Base-by-base conservation (phyloP, 208 protist genomes). In the Trypanosoma platydactyli region DNA sequence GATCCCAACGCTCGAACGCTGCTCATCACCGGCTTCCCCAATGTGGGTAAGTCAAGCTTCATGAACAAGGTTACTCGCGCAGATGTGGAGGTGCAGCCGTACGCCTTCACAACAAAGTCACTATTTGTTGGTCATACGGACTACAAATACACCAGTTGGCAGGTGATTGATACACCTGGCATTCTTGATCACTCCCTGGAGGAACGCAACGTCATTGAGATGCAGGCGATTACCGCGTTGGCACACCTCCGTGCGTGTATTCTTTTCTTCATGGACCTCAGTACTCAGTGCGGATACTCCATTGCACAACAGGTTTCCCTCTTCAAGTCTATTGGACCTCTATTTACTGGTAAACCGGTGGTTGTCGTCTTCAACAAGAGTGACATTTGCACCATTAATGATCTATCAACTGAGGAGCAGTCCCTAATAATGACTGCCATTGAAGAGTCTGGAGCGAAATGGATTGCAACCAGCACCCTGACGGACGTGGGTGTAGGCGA, bases 101-200 rank as follows among this genome's bases (percentile, higher is more conserved):
- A 99, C 82, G 98, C 99, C 24, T 99, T 99, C 88, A 99, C 99
- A 9, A 99, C 99, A 11, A 99, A 99, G 84, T 99, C 99, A 41
- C 91, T 99, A 25, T 99, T 99, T 81, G 97, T 99, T 40, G 99
- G 99, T 30, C 99, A 99, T 81, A 98, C 92, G 4, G 99, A 99
- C 76, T 99, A 98, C 85, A 97, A 99, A 71, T 99, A 99, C 79
- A 59, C 98, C 27, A 92, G 90, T 11, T 99, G 98, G 98, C 99
- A 99, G 86, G 96, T 99, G 3, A 99, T 99, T 68, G 99, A 99
- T 87, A 99, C 99, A 15, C 99, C 99, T 16, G 99, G 99, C 81
- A 99, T 99, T 73, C 78, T 99, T 2, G 99, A 99, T 80, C 97
- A 99, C 74, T 98, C 98, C 13, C 88, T 99, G 5, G 98, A 99